These are phyloP conservation scores for Eucommia ulmoides DNA, from an alignment of 257 asterid genomes.

Conservation along the genomic window DNA sequence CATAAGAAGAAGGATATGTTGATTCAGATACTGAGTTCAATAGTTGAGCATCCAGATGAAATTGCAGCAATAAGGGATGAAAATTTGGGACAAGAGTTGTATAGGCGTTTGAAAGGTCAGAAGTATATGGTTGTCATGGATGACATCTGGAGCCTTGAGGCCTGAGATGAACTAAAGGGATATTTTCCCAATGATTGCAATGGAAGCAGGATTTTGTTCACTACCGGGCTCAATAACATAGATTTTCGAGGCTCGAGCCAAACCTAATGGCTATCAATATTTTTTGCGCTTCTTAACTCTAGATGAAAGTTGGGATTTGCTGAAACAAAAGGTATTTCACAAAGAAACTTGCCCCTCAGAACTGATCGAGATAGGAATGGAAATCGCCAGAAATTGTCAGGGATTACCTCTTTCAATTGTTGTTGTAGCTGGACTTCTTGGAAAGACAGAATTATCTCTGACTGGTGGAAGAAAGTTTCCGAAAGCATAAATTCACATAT, in stretches of 20 bases:
- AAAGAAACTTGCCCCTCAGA: not conserved
- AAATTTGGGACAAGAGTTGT: not conserved
- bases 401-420: no score
- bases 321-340: not conserved
- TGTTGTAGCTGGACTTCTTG: not conserved
- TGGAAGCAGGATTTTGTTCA: not conserved
- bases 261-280: not conserved
- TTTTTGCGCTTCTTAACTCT: not conserved
- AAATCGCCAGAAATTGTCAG: not conserved
- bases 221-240: not conserved
- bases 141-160: slow-evolving; percentile 1
- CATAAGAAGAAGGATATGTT: slow-evolving; percentile 3
- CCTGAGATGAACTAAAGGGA: slow-evolving; percentile 1
- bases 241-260: not conserved
- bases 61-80: not conserved
- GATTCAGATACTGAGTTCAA: not conserved
- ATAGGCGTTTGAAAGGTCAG: not conserved
- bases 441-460: not conserved
- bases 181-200: not conserved
- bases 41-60: not conserved
- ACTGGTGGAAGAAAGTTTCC: not conserved
- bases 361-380: not conserved
- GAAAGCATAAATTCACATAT: not conserved
- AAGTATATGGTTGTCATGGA: slow-evolving; percentile 5
- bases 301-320: not conserved